Evolutionary conservation across 129 eudicot species (phyloP), one percentile per base, ranked within the genome.

Genomic region (Saposhnikovia divaricata): DNA sequence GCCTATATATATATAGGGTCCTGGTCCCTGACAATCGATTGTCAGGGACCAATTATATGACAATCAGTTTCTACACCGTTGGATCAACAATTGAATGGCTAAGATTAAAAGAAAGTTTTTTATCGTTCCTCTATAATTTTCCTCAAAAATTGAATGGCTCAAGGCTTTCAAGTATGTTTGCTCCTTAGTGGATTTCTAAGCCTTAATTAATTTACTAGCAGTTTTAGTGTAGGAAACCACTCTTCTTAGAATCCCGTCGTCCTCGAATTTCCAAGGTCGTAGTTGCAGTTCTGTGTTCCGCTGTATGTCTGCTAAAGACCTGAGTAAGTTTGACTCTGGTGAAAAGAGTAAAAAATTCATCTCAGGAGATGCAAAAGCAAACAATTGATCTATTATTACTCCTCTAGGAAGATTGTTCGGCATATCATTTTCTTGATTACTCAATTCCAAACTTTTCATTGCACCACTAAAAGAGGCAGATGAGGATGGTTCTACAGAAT

Each of bases 401-500:
- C 98, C 98, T 51, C 92, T 92, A 37, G 97, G 83, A 73, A 94
- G 87, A 89, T 81, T 87, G 80, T 53, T 83, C 4, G 99, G 97
- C 84, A 85, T 82, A 76, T 90, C 97, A 42, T n/a, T 80, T n/a
- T 83, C 94, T 79, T 87, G 89, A 66, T 95, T 96, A 83, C 80
- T 87, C 45, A 53, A 77, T 80, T 90, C 96, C 81, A 92, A 25
- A 57, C 14, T 86, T 86, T 85, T 90, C 83, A 95, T 55, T 63
- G 87, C 72, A 77, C 90, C 96, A 72, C 85, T 92, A 82, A 95
- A 92, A 80, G 80, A 85, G 25, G 78, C 81, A 74, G 97, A 77
- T 34, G 90, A 43, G 4, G 84, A 39, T 31, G 82, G 88, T 48
- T 90, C 97, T 46, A 86, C n/a, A n/a, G n/a, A n/a, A n/a, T n/a